Conservation (phyloP, 2,329 filamentous ascomycete genomes). For the Microdochium trichocladiopsis region DNA sequence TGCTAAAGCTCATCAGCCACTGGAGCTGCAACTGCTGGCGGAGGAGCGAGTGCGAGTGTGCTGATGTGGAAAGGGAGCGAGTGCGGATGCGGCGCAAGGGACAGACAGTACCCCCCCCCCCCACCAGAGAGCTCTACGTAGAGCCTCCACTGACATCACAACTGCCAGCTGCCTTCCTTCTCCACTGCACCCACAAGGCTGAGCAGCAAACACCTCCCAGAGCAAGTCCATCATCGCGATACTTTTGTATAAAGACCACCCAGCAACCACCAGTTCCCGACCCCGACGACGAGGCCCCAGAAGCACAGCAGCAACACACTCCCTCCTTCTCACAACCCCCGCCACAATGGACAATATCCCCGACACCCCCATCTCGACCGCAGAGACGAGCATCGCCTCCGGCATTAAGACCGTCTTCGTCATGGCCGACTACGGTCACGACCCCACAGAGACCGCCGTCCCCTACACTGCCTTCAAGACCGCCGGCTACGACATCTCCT, state of each 20-base stretch:
- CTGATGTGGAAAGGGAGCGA: too few species aligned
- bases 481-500: constrained; percentile 37
- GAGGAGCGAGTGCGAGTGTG: too few species aligned
- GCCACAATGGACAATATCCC: neutral
- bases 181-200: too few species aligned
- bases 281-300: too few species aligned
- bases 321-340: too few species aligned
- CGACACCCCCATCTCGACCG: constrained; percentile 4
- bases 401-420: constrained; percentile 24
- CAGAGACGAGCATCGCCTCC: constrained; percentile 23
- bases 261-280: too few species aligned
- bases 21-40: too few species aligned
- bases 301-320: too few species aligned
- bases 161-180: neutral
- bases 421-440: constrained; percentile 49
- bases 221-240: too few species aligned
- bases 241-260: too few species aligned
- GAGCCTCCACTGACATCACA: neutral
- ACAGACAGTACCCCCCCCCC: neutral
- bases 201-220: too few species aligned
- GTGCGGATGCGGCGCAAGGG: neutral
- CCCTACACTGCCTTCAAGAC: constrained; percentile 39
- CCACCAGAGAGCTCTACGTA: neutral
- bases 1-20: too few species aligned
- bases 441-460: constrained; percentile 48